These are phyloP conservation scores for Suillus sp. DNA, from an alignment of 768 basidiomycete genomes.

Conservation along the genomic window DNA sequence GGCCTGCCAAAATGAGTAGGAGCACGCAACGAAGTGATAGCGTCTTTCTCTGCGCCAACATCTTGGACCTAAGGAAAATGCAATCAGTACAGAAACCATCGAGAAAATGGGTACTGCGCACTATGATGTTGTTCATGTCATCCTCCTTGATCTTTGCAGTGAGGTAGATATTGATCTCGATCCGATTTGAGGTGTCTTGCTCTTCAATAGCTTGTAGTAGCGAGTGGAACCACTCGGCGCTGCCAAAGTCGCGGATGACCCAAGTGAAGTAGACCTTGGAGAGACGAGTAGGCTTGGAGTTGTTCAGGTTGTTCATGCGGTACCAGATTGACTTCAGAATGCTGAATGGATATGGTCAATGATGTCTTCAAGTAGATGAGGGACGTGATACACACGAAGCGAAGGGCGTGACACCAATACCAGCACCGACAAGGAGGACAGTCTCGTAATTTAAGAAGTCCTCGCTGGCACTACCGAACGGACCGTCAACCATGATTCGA, in stretches of 20 bases:
- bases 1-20: conserved; percentile 94
- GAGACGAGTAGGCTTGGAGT: conserved; percentile 74
- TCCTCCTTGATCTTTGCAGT: conserved; percentile 91
- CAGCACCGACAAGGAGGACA: conserved; percentile 86
- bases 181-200: conserved; percentile 81
- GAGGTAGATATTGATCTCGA: conserved; percentile 94
- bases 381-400: conserved; percentile 66
- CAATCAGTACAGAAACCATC: conserved; percentile 7
- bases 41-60: conserved; percentile 90
- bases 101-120: conserved; percentile 32
- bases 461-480: conserved; percentile 91
- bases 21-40: conserved; percentile 84
- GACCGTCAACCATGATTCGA: conserved; percentile 94
- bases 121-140: conserved; percentile 92
- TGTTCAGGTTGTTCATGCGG: conserved; percentile 86
- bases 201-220: conserved; percentile 92
- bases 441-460: conserved; percentile 92
- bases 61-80: conserved; percentile 62
- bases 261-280: conserved; percentile 94
- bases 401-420: conserved; percentile 96
- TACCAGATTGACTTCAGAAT: conserved; percentile 95
- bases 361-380: conserved; percentile 6
- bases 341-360: conserved; percentile 37
- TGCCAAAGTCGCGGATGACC: conserved; percentile 93
- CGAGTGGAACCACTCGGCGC: conserved; percentile 93